Evolutionary conservation across 2,329 filamentous ascomycete species (phyloP).

Genomic region (Arachnomyces sp.): DNA sequence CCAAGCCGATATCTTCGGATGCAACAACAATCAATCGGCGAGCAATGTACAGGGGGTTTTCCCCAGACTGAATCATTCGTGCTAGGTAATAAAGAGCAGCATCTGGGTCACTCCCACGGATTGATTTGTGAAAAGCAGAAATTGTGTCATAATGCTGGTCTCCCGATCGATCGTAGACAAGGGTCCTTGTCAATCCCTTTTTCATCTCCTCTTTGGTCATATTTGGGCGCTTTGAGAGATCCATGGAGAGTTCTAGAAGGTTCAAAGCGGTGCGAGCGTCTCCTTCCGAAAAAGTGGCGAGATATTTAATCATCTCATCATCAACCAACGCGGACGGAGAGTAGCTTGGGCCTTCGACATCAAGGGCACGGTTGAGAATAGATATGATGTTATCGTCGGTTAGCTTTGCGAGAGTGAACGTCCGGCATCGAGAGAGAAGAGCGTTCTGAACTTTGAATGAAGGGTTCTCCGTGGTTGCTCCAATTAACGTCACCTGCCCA

Average conservation of each 20-base stretch:
- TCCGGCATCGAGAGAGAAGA: conserved; percentile 78
- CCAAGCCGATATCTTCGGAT: conserved; percentile 85
- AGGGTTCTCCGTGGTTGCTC: conserved; percentile 94
- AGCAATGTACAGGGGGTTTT: conserved; percentile 87
- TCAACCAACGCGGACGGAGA: conserved; percentile 55
- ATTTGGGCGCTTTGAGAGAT: conserved; percentile 55
- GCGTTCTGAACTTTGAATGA: conserved; percentile 88
- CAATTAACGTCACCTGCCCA: conserved; percentile 83
- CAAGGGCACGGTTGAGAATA: conserved; percentile 70
- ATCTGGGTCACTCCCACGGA: conserved; percentile 78
- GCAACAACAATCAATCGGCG: conserved; percentile 90
- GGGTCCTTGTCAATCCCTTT: conserved; percentile 72
- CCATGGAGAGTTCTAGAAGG: conserved; percentile 79
- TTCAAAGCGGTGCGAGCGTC: conserved; percentile 91
- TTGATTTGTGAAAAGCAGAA: conserved; percentile 91
- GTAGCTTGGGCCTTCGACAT: conserved; percentile 48
- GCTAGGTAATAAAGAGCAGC: conserved; percentile 90
- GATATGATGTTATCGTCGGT: conserved; percentile 59
- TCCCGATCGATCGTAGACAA: conserved; percentile 89
- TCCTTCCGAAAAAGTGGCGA: conserved; percentile 80
- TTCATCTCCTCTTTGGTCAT: conserved; percentile 74
- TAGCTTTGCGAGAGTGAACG: conserved; percentile 75
- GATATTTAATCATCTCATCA: conserved; percentile 66
- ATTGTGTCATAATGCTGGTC: conserved; percentile 98
- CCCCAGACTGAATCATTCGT: conserved; percentile 89